Evolutionary conservation across 306 rosid species (phyloP).

Genomic region (Senna siamea): DNA sequence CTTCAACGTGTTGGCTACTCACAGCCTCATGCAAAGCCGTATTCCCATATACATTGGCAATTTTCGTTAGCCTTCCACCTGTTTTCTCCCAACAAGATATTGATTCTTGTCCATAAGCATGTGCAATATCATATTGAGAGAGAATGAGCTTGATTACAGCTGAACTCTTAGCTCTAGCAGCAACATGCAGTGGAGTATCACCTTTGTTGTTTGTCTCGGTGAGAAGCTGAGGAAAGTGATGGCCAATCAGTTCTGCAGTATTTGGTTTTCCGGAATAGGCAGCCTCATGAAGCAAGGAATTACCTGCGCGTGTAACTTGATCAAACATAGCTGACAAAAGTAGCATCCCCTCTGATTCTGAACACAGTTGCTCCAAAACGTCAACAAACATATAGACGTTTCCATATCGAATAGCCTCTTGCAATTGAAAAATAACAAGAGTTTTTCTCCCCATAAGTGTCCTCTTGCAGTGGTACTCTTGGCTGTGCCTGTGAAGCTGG

Average conservation of each 20-base stretch:
- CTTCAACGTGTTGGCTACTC: background rate
- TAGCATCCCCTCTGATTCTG: background rate
- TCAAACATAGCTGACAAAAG: background rate
- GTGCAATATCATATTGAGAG: too few relatives aligned
- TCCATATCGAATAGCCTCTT: background rate
- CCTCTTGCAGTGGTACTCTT: background rate
- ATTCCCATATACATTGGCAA: too few relatives aligned
- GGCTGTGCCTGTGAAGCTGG: background rate
- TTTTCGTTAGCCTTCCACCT: background rate
- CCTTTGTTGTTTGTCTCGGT: conserved; percentile 6
- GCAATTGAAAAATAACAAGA: background rate
- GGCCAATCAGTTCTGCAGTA: background rate
- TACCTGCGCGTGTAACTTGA: conserved; percentile 8
- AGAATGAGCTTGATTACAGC: background rate
- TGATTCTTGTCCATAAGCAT: too few relatives aligned
- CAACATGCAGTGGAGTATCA: conserved; percentile 40
- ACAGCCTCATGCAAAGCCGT: background rate
- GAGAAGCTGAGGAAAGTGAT: background rate
- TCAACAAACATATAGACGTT: background rate
- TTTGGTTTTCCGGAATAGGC: background rate
- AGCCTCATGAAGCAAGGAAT: conserved; percentile 41
- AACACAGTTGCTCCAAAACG: too few relatives aligned
- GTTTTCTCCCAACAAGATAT: too few relatives aligned
- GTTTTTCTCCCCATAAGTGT: too few relatives aligned
- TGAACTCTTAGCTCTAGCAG: background rate